phyloP scores from a whole-genome alignment of 73 alveolate species.

The Symbiodinium pilosum region DNA sequence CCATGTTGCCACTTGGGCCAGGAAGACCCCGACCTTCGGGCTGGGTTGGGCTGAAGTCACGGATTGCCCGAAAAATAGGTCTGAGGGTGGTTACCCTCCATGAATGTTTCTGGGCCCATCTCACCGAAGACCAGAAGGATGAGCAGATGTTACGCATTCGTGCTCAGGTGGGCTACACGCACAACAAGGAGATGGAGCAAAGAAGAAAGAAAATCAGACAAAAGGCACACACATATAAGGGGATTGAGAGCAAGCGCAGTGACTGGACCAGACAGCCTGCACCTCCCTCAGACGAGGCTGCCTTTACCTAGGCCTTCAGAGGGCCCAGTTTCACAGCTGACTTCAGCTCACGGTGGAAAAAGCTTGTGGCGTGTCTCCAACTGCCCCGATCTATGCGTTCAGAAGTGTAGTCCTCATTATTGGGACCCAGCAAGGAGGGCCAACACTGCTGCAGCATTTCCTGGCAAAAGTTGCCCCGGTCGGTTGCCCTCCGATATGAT shows the following conservation, averaged over 20 bases:
- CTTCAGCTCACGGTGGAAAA: neutral
- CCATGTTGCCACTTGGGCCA: conserved; percentile 54
- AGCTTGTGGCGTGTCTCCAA: too few species aligned
- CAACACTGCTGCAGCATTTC: too few species aligned
- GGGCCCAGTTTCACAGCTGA: neutral
- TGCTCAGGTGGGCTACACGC: conserved; percentile 60
- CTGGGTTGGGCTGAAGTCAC: conserved; percentile 42
- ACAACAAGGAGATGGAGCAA: conserved; percentile 30
- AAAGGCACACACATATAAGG: conserved; percentile 72
- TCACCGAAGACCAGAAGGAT: conserved; percentile 31
- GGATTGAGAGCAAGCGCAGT: conserved; percentile 73
- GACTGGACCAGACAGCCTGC: conserved; percentile 73
- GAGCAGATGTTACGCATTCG: neutral
- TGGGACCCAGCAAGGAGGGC: too few species aligned
- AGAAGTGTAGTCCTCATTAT: too few species aligned
- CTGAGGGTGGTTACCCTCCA: conserved; percentile 69
- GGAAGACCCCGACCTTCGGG: conserved; percentile 57
- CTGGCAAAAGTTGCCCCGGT: too few species aligned
- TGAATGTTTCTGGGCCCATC: conserved; percentile 73
- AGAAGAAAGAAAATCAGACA: conserved; percentile 50
- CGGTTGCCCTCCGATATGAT: neutral
- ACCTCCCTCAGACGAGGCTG: conserved; percentile 58
- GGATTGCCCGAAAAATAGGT: conserved; percentile 61
- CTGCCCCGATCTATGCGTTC: too few species aligned
- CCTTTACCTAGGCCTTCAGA: conserved; percentile 12